A percentile compares a stretch with the other conserved stretches of the same genome.
phyloP scores from a whole-genome alignment of 225 moss, liverwort and hornwort species.

The Thuidium tamariscinum region DNA sequence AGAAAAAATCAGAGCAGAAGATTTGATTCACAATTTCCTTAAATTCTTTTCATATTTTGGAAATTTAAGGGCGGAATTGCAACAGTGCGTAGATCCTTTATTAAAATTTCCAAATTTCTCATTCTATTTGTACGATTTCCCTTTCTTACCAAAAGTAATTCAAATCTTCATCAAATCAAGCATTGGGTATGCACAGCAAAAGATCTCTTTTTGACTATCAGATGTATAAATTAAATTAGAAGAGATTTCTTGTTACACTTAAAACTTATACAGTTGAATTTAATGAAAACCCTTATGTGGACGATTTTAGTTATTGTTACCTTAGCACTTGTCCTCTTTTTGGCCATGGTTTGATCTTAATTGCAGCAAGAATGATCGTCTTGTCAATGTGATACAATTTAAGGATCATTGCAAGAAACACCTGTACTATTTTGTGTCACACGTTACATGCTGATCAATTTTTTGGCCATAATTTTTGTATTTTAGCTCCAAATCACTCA shows the following conservation, averaged over 20 bases:
- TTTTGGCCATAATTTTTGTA: too few relatives aligned
- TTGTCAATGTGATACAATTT: neutral
- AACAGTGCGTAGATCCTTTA: too few relatives aligned
- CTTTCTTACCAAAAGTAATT: neutral
- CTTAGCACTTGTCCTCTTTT: neutral
- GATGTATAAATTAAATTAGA: too few relatives aligned
- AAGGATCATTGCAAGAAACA: neutral
- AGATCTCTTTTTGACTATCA: rapidly evolving
- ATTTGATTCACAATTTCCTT: neutral
- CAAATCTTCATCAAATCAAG: neutral
- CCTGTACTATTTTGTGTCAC: too few relatives aligned
- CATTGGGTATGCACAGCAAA: neutral
- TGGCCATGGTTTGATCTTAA: neutral
- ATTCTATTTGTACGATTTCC: neutral
- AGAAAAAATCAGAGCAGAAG: neutral
- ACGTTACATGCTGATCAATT: too few relatives aligned
- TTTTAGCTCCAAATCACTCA: too few relatives aligned
- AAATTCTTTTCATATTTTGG: neutral
- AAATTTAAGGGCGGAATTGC: neutral
- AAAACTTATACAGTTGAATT: neutral
- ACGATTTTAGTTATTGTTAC: neutral
- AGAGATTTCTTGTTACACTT: too few relatives aligned
- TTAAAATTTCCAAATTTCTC: neutral
- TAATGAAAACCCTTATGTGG: too few relatives aligned
- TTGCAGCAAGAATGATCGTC: neutral